These are phyloP conservation scores for Diplodia mutila DNA, from an alignment of 2,329 filamentous ascomycete genomes.

Conservation along the genomic window DNA sequence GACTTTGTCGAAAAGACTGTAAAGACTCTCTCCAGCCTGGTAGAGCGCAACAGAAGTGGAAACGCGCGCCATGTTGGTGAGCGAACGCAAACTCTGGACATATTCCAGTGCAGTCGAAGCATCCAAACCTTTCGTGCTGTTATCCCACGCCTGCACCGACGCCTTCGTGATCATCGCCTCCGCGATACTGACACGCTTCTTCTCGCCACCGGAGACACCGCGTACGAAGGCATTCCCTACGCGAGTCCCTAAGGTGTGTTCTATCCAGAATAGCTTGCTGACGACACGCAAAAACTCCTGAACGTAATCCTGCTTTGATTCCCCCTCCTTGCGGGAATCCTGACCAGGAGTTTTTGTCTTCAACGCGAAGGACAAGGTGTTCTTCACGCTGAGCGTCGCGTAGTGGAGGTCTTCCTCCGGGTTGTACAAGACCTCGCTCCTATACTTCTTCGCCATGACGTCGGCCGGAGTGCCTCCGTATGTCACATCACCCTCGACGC, in stretches of 20 bases:
- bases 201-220: constrained; percentile 58
- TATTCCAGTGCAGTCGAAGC: constrained; percentile 75
- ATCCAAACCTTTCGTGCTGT: constrained; percentile 74
- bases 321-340: constrained; percentile 61
- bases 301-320: constrained; percentile 63
- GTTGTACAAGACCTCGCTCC: constrained; percentile 72
- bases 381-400: constrained; percentile 73
- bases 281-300: constrained; percentile 68
- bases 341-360: constrained; percentile 69
- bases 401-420: constrained; percentile 79
- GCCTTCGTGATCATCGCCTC: constrained; percentile 53
- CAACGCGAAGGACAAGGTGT: constrained; percentile 74
- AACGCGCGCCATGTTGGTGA: constrained; percentile 66
- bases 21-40: constrained; percentile 59
- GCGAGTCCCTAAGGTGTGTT: constrained; percentile 72
- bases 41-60: constrained; percentile 72
- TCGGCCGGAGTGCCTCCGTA: constrained; percentile 60
- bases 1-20: constrained; percentile 46
- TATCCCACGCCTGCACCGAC: constrained; percentile 52
- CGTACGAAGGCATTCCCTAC: constrained; percentile 76
- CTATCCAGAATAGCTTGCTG: constrained; percentile 72
- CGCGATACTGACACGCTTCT: constrained; percentile 54
- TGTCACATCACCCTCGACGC: constrained; percentile 58
- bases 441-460: constrained; percentile 61
- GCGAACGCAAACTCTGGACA: constrained; percentile 66